Evolutionary conservation across 2,329 filamentous ascomycete genomes (phyloP).

Genomic region (Hyphodiscus sp.): DNA sequence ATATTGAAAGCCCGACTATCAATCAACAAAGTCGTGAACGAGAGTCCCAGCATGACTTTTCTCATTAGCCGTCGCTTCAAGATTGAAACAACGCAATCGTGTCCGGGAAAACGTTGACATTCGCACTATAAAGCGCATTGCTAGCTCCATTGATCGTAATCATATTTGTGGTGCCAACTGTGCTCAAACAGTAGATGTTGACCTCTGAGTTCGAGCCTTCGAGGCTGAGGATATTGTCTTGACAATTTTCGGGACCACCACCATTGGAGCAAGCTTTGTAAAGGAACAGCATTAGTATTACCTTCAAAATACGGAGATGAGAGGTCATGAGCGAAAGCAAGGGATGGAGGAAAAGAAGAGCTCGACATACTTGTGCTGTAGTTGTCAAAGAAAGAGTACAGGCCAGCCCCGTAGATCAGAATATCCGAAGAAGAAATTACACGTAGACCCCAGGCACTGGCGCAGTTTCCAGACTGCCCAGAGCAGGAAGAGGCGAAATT

Average conservation of each 20-base stretch:
- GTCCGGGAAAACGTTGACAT: slow-evolving; percentile 16
- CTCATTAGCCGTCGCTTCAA: too few species aligned
- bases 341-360: too few species aligned
- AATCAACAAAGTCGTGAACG: too few species aligned
- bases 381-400: slow-evolving; percentile 56
- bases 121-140: slow-evolving; percentile 10
- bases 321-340: too few species aligned
- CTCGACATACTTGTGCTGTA: slow-evolving; percentile 34
- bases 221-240: slow-evolving; percentile 19
- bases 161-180: slow-evolving; percentile 18
- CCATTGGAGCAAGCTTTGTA: slow-evolving; percentile 10
- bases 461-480: slow-evolving; percentile 36
- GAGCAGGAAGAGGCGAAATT: slow-evolving; percentile 39
- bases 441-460: slow-evolving; percentile 59
- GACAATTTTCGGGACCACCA: slow-evolving; percentile 9
- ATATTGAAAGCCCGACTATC: too few species aligned
- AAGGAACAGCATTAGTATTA: neutral
- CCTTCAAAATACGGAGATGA: neutral
- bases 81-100: slow-evolving; percentile 14
- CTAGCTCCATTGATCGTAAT: slow-evolving; percentile 9
- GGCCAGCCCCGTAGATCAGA: slow-evolving; percentile 44
- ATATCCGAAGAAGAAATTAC: slow-evolving; percentile 46
- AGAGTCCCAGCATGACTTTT: too few species aligned
- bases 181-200: slow-evolving; percentile 19
- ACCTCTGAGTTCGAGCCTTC: slow-evolving; percentile 11